These are phyloP conservation scores for Aspergillus oerlinghausenensis DNA, from an alignment of 2,329 filamentous ascomycete species.

Conservation along the genomic window DNA sequence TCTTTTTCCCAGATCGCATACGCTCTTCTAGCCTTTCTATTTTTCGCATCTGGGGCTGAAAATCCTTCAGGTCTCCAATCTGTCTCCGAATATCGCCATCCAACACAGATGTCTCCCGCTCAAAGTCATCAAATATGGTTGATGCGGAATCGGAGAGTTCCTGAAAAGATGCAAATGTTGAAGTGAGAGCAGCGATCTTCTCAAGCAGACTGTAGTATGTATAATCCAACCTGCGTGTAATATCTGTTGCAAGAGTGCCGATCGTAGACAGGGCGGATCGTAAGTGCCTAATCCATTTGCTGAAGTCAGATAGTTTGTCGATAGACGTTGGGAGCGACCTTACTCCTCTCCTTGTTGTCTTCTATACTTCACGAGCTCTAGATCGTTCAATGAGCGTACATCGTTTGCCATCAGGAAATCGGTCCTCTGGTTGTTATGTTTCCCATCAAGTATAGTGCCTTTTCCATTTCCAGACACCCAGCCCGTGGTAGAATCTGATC, in stretches of 20 bases:
- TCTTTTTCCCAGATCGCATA: constrained; percentile 33
- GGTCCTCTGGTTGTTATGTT: constrained; percentile 22
- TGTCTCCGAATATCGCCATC: constrained; percentile 36
- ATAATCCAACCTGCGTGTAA: constrained; percentile 44
- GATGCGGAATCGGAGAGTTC: constrained; percentile 35
- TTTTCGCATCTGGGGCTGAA: constrained; percentile 34
- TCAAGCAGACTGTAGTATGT: constrained; percentile 47
- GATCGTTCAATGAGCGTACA: constrained; percentile 30
- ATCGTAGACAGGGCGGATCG: constrained; percentile 33
- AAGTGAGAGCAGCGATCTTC: constrained; percentile 38
- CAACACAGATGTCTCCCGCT: constrained; percentile 31
- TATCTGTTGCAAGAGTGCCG: constrained; percentile 37
- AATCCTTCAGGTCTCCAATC: constrained; percentile 34
- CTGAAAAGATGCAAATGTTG: constrained; percentile 39
- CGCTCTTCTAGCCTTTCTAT: constrained; percentile 36
- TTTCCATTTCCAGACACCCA: constrained; percentile 23
- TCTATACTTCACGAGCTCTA: constrained; percentile 45
- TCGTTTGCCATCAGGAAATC: constrained; percentile 26
- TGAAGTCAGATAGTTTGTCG: constrained; percentile 2
- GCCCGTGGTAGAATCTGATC: constrained; percentile 28
- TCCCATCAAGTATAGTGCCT: constrained; percentile 24
- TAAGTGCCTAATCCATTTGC: constrained; percentile 20
- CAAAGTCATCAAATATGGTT: constrained; percentile 35
- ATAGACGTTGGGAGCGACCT: constrained; percentile 39
- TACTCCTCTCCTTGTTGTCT: constrained; percentile 78